A percentile compares a stretch with the other conserved stretches of the same genome.
Evolutionary conservation across 129 eudicot genomes (phyloP).

Genomic region (Ambrosia artemisiifolia): DNA sequence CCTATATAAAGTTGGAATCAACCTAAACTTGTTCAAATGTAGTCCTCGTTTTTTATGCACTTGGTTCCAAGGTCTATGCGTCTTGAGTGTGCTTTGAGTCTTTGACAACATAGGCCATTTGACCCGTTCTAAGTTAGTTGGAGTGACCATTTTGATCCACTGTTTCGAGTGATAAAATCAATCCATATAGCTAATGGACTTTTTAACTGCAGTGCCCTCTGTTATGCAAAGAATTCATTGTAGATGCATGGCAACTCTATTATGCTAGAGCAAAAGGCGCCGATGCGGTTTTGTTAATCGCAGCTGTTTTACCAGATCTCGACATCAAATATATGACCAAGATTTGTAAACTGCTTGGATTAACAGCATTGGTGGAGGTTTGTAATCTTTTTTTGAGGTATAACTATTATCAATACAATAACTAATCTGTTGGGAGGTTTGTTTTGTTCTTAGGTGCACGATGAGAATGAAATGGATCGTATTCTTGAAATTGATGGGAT

Average conservation of each 20-base stretch:
- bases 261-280: conserved; percentile 94
- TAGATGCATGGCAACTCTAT: conserved; percentile 97
- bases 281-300: conserved; percentile 87
- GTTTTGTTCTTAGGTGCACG: conserved; percentile 56
- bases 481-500: conserved; percentile 77
- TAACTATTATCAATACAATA: neutral
- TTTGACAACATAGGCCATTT: neutral
- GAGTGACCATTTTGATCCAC: neutral
- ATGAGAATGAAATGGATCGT: conserved; percentile 97
- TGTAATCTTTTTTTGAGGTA: neutral
- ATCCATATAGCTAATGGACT: neutral
- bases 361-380: conserved; percentile 91
- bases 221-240: conserved; percentile 88
- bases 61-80: too few relatives aligned
- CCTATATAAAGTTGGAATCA: too few relatives aligned
- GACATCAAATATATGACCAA: conserved; percentile 75
- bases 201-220: conserved; percentile 77
- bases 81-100: too few relatives aligned
- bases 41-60: too few relatives aligned
- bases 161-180: neutral
- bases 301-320: conserved; percentile 75
- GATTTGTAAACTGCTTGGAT: conserved; percentile 73
- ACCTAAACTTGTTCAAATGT: too few relatives aligned
- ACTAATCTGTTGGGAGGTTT: neutral
- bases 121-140: neutral